Evolutionary conservation across 495 filamentous ascomycete species (phyloP), one percentile per base, ranked within the genome.

Genomic region (Talaromyces liani): DNA sequence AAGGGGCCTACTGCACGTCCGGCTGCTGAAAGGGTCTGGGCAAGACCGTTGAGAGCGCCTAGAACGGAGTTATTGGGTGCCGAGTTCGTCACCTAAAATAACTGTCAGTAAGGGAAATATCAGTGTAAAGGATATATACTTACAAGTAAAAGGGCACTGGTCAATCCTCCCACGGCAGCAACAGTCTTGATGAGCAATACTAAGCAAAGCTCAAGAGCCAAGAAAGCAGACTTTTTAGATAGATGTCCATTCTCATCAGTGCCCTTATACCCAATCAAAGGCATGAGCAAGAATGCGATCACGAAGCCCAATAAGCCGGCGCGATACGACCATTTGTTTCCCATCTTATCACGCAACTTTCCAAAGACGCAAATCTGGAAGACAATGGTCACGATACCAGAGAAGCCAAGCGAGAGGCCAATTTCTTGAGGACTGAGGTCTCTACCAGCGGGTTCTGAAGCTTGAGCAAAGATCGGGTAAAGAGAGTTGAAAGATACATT

Each of bases 401-500:
- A 88, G 67, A 97, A 89, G 0, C 91, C 92, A 47, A 98, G 80
- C 0, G 90, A 88, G 2, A 97, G 77, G 0, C 94, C 94, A 45
- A 98, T 95, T 49, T 89, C 90, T 45, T 85, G 81, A 0, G 95
- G 90, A 0, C 83, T 85, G 0, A 97, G 81, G 0, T 81, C 75
- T 45, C 95, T 86, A 20, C 94, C 94, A 0, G 84, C 85, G 0
- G 94, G 94, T 0, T 85, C 83, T 4, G 79, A 70, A 1, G 88
- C 85, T 60, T 91, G 87, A 7, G 85, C 88, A 67, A 97, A 98
- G 55, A 98, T 93, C 0, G 94, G 91, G 67, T 95, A 97, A 1
- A 97, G 79, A 22, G 90, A 90, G 69, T 92, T 94, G 80, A 91
- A 97, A 10, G 91, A 87, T 64, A 95, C 87, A 71, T 97, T 96